Evolutionary conservation across 306 rosid species (phyloP).

Genomic region (Vigna reflexopilosa): DNA sequence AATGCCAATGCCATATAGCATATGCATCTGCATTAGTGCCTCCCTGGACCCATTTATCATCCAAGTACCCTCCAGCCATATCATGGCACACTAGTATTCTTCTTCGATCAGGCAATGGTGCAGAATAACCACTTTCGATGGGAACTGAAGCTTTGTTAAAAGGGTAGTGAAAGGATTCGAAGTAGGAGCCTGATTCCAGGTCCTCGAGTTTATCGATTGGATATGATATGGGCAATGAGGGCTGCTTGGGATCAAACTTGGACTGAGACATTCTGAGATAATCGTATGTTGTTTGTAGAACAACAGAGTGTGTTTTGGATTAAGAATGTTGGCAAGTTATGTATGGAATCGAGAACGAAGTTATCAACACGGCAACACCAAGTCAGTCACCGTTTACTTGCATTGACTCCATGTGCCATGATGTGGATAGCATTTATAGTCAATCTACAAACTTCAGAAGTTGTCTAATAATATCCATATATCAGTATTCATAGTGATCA

Average conservation of each 20-base stretch:
- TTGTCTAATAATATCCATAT: no score
- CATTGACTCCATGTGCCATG: neutral
- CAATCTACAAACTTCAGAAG: no score
- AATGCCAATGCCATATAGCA: constrained; percentile 16
- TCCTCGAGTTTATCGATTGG: neutral
- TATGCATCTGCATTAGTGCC: constrained; percentile 7
- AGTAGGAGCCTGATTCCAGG: constrained; percentile 5
- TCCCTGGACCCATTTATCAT: constrained; percentile 18
- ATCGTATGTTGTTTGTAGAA: neutral
- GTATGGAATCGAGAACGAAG: neutral
- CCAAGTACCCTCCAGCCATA: neutral
- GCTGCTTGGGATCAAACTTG: constrained; percentile 7
- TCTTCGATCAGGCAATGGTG: neutral
- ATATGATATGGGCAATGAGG: neutral
- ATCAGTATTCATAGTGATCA: no score
- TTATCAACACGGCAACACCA: neutral
- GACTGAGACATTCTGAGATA: constrained; percentile 1
- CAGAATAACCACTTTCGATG: neutral
- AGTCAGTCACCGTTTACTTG: neutral
- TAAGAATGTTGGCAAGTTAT: neutral
- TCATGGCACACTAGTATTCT: constrained; percentile 17
- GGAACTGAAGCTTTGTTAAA: constrained; percentile 6
- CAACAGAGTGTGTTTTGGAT: neutral
- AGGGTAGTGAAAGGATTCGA: constrained; percentile 8
- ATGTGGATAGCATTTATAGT: no score